A percentile compares a stretch with the other conserved stretches of the same genome.
Conservation (phyloP, 2,329 filamentous ascomycete species). For the Phaeosphaeria sp. region DNA sequence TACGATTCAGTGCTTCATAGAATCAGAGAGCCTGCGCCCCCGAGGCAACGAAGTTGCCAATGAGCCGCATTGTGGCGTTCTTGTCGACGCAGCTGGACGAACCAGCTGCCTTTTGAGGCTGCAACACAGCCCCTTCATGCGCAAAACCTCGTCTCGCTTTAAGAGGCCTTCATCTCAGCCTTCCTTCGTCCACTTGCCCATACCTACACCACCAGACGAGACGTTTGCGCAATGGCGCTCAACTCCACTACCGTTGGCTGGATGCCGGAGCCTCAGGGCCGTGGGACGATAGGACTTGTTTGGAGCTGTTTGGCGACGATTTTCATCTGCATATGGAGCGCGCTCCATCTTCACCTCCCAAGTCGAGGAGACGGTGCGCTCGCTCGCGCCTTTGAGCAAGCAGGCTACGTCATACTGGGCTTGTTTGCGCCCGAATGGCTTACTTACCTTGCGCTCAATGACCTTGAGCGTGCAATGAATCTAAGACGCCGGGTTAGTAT, state of each 20-base stretch:
- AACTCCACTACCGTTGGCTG: slow-evolving; percentile 13
- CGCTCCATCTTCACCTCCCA: slow-evolving; percentile 39
- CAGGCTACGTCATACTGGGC: neutral
- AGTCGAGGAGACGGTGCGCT: slow-evolving; percentile 3
- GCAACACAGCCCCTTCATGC: neutral
- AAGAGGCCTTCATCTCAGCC: too few species aligned
- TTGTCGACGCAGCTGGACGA: too few species aligned
- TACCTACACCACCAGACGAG: neutral
- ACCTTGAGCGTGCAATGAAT: neutral
- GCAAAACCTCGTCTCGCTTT: too few species aligned
- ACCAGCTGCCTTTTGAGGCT: too few species aligned
- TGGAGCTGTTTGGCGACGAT: slow-evolving; percentile 39
- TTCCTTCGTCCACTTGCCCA: too few species aligned
- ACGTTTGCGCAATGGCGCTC: neutral
- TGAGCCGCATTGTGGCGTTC: neutral
- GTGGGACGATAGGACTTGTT: slow-evolving; percentile 41
- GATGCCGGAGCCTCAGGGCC: slow-evolving; percentile 20
- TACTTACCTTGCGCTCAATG: neutral
- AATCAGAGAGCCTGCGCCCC: neutral
- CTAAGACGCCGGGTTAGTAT: neutral
- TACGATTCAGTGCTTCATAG: too few species aligned
- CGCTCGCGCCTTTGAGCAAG: neutral
- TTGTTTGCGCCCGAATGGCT: slow-evolving; percentile 12
- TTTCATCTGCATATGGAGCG: slow-evolving; percentile 41
- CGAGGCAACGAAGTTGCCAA: neutral